Evolutionary conservation across 345 rosid genomes (phyloP), one percentile per base, ranked within the genome.

Genomic region (Populus pruinosa): DNA sequence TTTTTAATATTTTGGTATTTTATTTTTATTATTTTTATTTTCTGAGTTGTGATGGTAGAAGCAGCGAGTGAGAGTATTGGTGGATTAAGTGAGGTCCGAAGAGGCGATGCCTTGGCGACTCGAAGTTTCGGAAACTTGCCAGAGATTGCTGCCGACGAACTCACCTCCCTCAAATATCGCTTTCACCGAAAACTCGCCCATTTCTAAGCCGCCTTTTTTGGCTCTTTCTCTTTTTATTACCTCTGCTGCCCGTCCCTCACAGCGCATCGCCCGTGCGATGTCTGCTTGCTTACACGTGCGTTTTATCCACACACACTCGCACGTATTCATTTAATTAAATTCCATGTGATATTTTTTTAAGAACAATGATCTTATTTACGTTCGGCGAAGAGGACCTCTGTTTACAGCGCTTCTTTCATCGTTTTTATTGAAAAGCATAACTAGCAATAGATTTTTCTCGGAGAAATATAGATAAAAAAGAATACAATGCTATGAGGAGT

Each of bases 61-160:
- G 76, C 82, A 21, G 27, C 55, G 8, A 23, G 38, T 25, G 90
- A 85, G 72, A 81, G 85, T 17, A 83, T 73, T 38, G 91, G 79
- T 69, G 79, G 78, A 18, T 61, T 87, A 6, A 33, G 76, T 67
- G 91, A 84, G 63, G 66, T 84, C 44, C 81, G 83, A 31, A 81
- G 82, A 68, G 86, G 86, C 76, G 90, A 88, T 72, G 81, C 85
- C 35, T 29, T 90, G 75, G 79, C 91, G 66, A 82, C 88, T 75
- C 89, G 96, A 59, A 93, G 92, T 89, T 74, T 89, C 79, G 86
- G 92, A 84, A 93, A 87, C 82, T 78, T 95, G 76, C 94, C 78
- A 76, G 94, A 87, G 80, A 73, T 86, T 9, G 76, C 66, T 16
- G 87, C 81, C 31, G 87, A 83, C 23, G 86, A 80, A 62, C 84